These are phyloP conservation scores for Solidago caesia DNA, from an alignment of 129 eudicot species.

Conservation along the genomic window DNA sequence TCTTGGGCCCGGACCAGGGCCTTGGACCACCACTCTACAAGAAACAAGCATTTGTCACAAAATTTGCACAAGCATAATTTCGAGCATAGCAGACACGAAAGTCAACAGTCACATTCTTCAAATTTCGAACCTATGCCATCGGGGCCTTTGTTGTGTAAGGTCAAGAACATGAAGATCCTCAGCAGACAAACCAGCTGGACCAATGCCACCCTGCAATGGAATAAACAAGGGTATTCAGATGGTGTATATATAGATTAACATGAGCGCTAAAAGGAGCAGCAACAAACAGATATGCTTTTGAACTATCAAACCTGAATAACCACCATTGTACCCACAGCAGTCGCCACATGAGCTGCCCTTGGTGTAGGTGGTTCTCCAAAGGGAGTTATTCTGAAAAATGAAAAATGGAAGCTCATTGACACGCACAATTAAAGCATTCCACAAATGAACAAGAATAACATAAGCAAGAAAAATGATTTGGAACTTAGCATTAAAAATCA, in stretches of 20 bases:
- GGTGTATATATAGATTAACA: not conserved
- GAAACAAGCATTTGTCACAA: constrained; percentile 23
- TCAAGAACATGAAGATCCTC: constrained; percentile 99
- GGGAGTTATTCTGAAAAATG: constrained; percentile 68
- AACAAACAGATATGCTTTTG: not conserved
- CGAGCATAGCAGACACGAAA: constrained; percentile 12
- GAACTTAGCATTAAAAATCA: constrained; percentile 4
- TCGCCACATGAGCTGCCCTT: constrained; percentile 99
- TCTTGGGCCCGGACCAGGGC: constrained; percentile 99
- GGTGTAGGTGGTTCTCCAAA: constrained; percentile 99
- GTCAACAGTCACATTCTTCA: constrained; percentile 18
- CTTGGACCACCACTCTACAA: constrained; percentile 94
- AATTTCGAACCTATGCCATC: constrained; percentile 92
- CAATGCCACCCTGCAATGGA: constrained; percentile 81
- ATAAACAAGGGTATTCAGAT: constrained; percentile 2
- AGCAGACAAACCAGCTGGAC: constrained; percentile 98
- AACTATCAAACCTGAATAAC: constrained; percentile 76
- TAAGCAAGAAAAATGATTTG: not conserved
- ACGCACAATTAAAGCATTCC: constrained; percentile 7
- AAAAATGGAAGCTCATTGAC: constrained; percentile 5
- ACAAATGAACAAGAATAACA: constrained; percentile 6
- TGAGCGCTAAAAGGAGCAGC: not conserved
- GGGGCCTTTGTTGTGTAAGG: constrained; percentile 88
- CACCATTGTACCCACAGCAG: constrained; percentile 99
- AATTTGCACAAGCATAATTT: constrained; percentile 23